phyloP scores from a whole-genome alignment of 2,329 filamentous ascomycete species.

The Trichoderma sp. region DNA sequence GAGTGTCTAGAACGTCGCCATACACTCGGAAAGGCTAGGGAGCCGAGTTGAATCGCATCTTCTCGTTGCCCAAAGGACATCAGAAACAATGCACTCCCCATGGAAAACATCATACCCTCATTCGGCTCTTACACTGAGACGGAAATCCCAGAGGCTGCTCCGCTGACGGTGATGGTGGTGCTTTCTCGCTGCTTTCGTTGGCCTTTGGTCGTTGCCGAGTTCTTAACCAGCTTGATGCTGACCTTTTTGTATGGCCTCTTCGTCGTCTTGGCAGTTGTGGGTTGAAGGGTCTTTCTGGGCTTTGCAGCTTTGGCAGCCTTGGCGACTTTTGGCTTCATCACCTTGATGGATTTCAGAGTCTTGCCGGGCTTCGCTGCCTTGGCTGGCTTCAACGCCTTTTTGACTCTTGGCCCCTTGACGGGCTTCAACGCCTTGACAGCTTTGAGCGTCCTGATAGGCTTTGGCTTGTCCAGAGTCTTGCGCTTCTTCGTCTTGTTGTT shows the following conservation, averaged over 20 bases:
- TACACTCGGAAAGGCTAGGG: neutral
- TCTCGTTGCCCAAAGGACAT: neutral
- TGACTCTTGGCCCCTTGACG: neutral
- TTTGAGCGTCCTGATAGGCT: conserved; percentile 21
- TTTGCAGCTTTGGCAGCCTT: neutral
- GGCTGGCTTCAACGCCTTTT: neutral
- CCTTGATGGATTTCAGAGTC: neutral
- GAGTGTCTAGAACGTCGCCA: neutral
- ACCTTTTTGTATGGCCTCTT: neutral
- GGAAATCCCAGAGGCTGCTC: neutral
- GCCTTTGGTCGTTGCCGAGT: neutral
- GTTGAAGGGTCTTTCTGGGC: neutral
- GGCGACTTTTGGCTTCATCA: neutral
- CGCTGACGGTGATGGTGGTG: conserved; percentile 18
- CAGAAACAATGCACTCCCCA: neutral
- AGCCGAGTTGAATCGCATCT: conserved; percentile 8
- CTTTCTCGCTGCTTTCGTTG: neutral
- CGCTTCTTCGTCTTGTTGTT: conserved; percentile 49
- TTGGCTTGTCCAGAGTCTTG: conserved; percentile 42
- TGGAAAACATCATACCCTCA: neutral
- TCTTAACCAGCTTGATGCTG: conserved; percentile 14
- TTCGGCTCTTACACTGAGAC: neutral
- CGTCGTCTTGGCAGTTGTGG: neutral
- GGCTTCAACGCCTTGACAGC: conserved; percentile 17
- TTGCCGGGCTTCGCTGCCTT: conserved; percentile 4